A percentile compares a stretch with the other conserved stretches of the same genome.
phyloP scores from a whole-genome alignment of 768 basidiomycete genomes.

The Tricholoma hemisulphureum region DNA sequence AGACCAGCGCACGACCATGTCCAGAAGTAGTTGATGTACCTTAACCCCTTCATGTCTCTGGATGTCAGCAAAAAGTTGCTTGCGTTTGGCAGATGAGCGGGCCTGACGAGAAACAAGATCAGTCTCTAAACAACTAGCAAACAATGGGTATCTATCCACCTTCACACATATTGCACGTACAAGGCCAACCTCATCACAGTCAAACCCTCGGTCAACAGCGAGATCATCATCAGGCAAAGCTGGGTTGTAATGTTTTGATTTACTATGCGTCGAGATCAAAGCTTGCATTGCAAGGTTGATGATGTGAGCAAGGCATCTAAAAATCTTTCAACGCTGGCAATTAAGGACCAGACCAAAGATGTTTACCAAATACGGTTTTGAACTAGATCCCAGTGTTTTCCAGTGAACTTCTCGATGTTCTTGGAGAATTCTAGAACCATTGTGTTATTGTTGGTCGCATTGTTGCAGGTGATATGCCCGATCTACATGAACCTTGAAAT shows the following conservation, averaged over 20 bases:
- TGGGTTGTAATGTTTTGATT: constrained; percentile 1
- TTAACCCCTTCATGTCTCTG: neutral
- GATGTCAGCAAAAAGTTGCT: neutral
- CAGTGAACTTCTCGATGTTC: neutral
- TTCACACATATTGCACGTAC: neutral
- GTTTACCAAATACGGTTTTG: neutral
- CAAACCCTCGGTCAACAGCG: neutral
- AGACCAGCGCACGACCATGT: no score
- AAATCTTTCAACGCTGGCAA: no score
- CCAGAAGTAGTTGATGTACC: neutral
- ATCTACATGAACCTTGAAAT: neutral
- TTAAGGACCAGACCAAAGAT: no score
- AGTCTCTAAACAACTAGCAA: neutral
- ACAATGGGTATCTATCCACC: neutral
- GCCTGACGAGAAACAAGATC: neutral
- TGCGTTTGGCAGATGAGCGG: neutral
- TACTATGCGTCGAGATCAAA: neutral
- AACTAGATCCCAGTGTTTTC: neutral
- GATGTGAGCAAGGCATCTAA: neutral
- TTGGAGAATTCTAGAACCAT: neutral
- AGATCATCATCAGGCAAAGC: neutral
- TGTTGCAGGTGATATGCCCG: neutral
- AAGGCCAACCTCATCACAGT: constrained; percentile 16
- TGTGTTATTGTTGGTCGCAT: neutral
- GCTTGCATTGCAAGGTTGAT: neutral